Conservation (phyloP, 371 early-diverging fungal genomes). For the Haplosporangium sp. region DNA sequence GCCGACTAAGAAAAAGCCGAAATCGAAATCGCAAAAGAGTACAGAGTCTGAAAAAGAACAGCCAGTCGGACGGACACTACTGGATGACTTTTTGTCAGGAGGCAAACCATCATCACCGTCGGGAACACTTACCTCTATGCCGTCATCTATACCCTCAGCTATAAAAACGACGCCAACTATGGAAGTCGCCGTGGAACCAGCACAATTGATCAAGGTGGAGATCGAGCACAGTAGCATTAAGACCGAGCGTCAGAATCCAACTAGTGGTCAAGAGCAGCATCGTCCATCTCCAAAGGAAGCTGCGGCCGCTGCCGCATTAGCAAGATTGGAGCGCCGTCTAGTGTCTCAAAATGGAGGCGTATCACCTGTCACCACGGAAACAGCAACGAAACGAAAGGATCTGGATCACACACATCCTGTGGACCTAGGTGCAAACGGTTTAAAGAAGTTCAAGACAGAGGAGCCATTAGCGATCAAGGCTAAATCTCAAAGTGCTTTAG, state of each 20-base stretch:
- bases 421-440: not conserved
- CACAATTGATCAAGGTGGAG: too few species aligned
- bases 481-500: too few species aligned
- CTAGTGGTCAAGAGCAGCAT: not conserved
- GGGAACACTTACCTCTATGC: not conserved
- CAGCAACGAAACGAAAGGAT: constrained; percentile 15
- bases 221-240: too few species aligned
- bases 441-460: constrained; percentile 16
- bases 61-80: constrained; percentile 18
- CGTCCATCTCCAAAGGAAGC: not conserved
- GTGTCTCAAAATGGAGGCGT: not conserved
- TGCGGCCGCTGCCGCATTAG: too few species aligned
- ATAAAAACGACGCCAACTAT: not conserved
- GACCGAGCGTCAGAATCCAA: too few species aligned
- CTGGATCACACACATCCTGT: not conserved
- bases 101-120: not conserved
- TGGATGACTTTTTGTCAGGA: constrained; percentile 32
- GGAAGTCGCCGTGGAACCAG: not conserved
- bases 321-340: too few species aligned
- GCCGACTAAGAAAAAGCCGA: constrained; percentile 24
- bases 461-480: not conserved
- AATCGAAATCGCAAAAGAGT: constrained; percentile 15
- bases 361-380: not conserved
- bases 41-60: not conserved
- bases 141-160: not conserved